Percentiles rank a stretch among this genome's conserved stretches.
phyloP scores from a whole-genome alignment of 2,329 filamentous ascomycete species.

The Beauveria bassiana region DNA sequence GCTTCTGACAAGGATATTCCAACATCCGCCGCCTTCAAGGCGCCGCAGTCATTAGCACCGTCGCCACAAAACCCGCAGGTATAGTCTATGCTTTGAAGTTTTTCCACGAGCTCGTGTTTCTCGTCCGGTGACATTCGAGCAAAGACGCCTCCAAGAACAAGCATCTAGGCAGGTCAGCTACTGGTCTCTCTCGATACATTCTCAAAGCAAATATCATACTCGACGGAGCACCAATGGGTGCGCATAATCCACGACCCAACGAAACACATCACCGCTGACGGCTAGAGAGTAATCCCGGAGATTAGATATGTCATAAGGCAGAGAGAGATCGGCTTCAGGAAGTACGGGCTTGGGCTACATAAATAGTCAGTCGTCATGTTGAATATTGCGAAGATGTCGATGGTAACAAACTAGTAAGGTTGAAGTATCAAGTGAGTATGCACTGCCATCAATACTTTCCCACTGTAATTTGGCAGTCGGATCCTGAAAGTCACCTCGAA shows the following conservation, averaged over 20 bases:
- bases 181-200: not conserved
- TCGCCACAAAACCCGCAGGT: conserved; percentile 95
- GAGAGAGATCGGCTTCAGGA: conserved; percentile 66
- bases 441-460: conserved; percentile 89
- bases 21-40: conserved; percentile 92
- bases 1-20: conserved; percentile 96
- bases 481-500: conserved; percentile 60
- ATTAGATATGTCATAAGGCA: conserved; percentile 78
- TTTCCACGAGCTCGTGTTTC: conserved; percentile 95
- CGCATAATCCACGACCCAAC: conserved; percentile 92
- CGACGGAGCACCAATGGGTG: conserved; percentile 68
- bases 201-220: conserved; percentile 32
- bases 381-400: not conserved
- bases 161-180: conserved; percentile 51
- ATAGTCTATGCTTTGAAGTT: conserved; percentile 92
- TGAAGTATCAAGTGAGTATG: conserved; percentile 68
- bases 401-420: conserved; percentile 55
- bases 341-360: conserved; percentile 62
- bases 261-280: conserved; percentile 87
- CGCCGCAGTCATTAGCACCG: conserved; percentile 94
- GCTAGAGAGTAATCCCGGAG: conserved; percentile 82
- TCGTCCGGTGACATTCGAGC: conserved; percentile 98
- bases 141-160: conserved; percentile 86
- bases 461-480: conserved; percentile 68
- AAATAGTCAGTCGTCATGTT: not conserved